phyloP scores from a whole-genome alignment of 2,329 filamentous ascomycete genomes.

The Diaporthe humulicola region DNA sequence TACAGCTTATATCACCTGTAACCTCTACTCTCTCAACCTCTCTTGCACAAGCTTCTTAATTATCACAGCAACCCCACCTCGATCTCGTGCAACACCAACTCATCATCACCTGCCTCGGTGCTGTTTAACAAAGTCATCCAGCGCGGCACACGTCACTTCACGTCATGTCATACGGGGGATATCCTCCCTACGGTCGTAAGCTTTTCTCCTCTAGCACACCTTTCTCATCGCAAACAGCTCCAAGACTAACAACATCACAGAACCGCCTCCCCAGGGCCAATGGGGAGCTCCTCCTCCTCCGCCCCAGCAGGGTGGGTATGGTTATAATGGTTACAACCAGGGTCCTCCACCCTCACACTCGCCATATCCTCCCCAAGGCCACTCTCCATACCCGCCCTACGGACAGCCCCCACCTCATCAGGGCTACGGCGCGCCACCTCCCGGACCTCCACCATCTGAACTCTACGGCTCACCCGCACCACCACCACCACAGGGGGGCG shows the following conservation, averaged over 20 bases:
- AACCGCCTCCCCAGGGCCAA: constrained; percentile 28
- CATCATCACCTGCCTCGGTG: too few relatives aligned
- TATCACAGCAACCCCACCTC: background rate
- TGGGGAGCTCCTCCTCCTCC: constrained; percentile 42
- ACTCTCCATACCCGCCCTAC: constrained; percentile 36
- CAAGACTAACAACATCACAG: constrained; percentile 31
- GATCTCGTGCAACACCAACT: background rate
- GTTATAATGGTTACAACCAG: constrained; percentile 34
- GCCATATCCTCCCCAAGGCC: constrained; percentile 30
- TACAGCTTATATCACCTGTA: background rate
- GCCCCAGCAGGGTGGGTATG: constrained; percentile 45
- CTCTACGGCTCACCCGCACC: constrained; percentile 40
- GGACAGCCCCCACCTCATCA: constrained; percentile 48
- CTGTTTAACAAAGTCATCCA: background rate
- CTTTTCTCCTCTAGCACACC: constrained; percentile 27
- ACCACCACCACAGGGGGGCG: constrained; percentile 30
- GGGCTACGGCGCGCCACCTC: constrained; percentile 45
- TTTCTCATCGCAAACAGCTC: background rate
- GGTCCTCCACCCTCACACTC: constrained; percentile 28
- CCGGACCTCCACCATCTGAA: constrained; percentile 44
- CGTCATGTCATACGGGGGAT: constrained; percentile 52
- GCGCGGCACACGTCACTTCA: constrained; percentile 18
- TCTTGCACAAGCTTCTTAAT: background rate
- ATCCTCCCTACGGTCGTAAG: constrained; percentile 54
- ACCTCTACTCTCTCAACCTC: background rate